phyloP scores from a whole-genome alignment of 2,329 filamentous ascomycete species.

The Epichloe gansuensis region DNA sequence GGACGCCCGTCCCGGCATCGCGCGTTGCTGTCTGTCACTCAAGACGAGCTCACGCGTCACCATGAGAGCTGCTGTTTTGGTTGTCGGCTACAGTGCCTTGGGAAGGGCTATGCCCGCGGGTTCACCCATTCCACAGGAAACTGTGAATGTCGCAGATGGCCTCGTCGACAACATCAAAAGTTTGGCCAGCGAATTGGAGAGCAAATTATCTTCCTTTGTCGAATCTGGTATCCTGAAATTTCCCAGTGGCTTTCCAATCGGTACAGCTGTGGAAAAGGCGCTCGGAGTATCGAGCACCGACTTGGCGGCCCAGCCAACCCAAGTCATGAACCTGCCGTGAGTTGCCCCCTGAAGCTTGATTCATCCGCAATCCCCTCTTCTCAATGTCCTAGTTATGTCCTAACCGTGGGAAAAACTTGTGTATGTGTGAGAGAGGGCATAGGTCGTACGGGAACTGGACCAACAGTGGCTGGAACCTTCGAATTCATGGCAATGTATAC shows the following conservation, averaged over 20 bases:
- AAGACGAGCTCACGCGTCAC: neutral
- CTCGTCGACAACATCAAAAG: slow-evolving; percentile 30
- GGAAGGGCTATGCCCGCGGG: neutral
- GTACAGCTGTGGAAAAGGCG: slow-evolving; percentile 45
- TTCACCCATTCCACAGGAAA: neutral
- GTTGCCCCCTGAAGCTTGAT: slow-evolving; percentile 7
- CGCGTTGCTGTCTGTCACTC: neutral
- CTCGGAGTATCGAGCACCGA: slow-evolving; percentile 47
- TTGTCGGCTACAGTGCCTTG: slow-evolving; percentile 2
- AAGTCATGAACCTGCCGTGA: slow-evolving; percentile 57
- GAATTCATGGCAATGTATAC: slow-evolving; percentile 71
- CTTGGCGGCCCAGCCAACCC: slow-evolving; percentile 50
- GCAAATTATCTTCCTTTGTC: slow-evolving; percentile 46
- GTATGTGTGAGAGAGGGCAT: slow-evolving; percentile 15
- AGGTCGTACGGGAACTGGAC: slow-evolving; percentile 63
- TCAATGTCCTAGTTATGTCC: neutral
- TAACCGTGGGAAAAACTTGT: neutral
- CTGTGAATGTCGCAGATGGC: neutral
- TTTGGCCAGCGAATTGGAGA: slow-evolving; percentile 39
- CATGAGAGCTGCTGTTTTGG: slow-evolving; percentile 2
- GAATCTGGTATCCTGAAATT: slow-evolving; percentile 54
- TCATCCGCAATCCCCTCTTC: neutral
- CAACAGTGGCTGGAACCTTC: slow-evolving; percentile 61
- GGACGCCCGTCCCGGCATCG: neutral
- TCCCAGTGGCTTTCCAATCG: slow-evolving; percentile 55